A percentile compares a stretch with the other conserved stretches of the same genome.
phyloP scores from a whole-genome alignment of 352 stramenopile genomes.

The Discostella stelligera region DNA sequence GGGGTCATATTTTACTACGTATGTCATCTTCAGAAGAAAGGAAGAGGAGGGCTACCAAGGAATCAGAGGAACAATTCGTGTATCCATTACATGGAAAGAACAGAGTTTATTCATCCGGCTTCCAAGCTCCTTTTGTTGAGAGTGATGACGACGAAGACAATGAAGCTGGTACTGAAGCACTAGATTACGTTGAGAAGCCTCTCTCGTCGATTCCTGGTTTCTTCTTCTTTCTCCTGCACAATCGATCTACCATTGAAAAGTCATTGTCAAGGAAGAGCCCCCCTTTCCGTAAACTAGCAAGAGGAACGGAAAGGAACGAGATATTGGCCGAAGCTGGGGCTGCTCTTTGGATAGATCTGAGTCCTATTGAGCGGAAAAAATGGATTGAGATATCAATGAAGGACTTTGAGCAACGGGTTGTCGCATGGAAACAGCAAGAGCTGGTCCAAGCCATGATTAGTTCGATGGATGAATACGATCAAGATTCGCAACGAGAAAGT shows the following conservation, averaged over 20 bases:
- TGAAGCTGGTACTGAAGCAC: constrained; percentile 19
- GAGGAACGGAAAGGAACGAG: constrained; percentile 64
- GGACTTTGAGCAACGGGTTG: constrained; percentile 71
- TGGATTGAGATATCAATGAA: constrained; percentile 73
- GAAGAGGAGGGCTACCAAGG: constrained; percentile 14
- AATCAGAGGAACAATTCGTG: constrained; percentile 6
- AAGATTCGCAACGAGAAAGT: constrained; percentile 18
- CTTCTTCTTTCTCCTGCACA: constrained; percentile 77
- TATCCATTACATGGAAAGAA: constrained; percentile 6
- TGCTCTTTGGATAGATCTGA: constrained; percentile 61
- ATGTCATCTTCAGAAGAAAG: constrained; percentile 35
- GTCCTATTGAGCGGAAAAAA: constrained; percentile 42
- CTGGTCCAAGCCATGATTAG: constrained; percentile 71
- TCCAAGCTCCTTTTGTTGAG: constrained; percentile 35
- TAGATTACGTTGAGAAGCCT: constrained; percentile 40
- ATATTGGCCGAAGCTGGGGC: constrained; percentile 74
- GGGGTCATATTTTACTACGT: constrained; percentile 3
- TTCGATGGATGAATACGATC: constrained; percentile 23
- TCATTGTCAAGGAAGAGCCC: constrained; percentile 54
- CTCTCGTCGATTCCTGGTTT: constrained; percentile 62
- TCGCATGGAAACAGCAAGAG: constrained; percentile 82
- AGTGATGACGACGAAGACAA: constrained; percentile 39
- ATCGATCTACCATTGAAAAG: constrained; percentile 70
- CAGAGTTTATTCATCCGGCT: constrained; percentile 30
- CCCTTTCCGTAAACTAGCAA: constrained; percentile 64